Conservation (phyloP, 768 basidiomycete species). For the Macrolepiota dolichaula region DNA sequence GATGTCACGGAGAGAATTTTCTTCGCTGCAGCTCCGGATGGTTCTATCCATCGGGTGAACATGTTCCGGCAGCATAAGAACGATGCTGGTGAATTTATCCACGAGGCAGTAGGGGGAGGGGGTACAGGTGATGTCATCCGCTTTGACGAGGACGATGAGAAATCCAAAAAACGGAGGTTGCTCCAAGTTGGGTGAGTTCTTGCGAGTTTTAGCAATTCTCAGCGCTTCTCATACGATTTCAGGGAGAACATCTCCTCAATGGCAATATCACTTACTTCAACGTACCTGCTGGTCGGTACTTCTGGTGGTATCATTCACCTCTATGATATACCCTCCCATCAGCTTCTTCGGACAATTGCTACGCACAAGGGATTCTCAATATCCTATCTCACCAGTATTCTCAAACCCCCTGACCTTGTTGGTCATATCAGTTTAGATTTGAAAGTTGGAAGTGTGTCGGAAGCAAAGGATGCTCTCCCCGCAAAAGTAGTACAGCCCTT, state of each 20-base stretch:
- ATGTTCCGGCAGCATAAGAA: slow-evolving; percentile 64
- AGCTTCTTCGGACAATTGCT: slow-evolving; percentile 78
- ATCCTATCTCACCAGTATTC: slow-evolving; percentile 71
- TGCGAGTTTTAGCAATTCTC: background rate
- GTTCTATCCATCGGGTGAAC: slow-evolving; percentile 77
- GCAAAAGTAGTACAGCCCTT: slow-evolving; percentile 66
- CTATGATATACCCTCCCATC: slow-evolving; percentile 89
- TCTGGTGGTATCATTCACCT: slow-evolving; percentile 67
- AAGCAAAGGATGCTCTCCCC: slow-evolving; percentile 57
- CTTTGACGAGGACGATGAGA: slow-evolving; percentile 53
- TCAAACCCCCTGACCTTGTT: slow-evolving; percentile 85
- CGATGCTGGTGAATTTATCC: slow-evolving; percentile 44
- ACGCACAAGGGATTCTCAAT: slow-evolving; percentile 68
- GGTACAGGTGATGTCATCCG: slow-evolving; percentile 70
- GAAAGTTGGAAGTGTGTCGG: slow-evolving; percentile 32
- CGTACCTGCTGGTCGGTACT: slow-evolving; percentile 83
- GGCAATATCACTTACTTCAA: slow-evolving; percentile 72
- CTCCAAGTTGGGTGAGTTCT: slow-evolving; percentile 64
- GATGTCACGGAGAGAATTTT: slow-evolving; percentile 86
- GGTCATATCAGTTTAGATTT: slow-evolving; percentile 69
- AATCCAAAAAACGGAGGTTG: slow-evolving; percentile 50
- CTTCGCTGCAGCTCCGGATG: slow-evolving; percentile 78
- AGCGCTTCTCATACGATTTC: slow-evolving; percentile 1
- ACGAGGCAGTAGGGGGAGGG: slow-evolving; percentile 74
- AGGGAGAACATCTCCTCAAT: slow-evolving; percentile 76